Evolutionary conservation across 495 filamentous ascomycete species (phyloP), one percentile per base, ranked within the genome.

Genomic region (Usnea hakonensis): DNA sequence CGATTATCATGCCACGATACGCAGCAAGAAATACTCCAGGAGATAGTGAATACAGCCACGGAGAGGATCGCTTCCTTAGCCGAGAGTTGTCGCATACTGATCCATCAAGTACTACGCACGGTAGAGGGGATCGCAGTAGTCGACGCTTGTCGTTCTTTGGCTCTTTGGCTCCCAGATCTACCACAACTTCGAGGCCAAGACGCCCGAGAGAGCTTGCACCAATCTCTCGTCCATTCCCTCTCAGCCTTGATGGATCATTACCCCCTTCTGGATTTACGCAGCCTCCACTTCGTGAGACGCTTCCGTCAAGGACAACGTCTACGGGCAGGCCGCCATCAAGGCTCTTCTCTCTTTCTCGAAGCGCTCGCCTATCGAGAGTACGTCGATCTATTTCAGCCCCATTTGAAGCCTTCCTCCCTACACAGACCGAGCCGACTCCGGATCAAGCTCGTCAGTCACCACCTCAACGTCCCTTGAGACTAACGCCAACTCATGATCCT

Each of bases 51-150:
- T 76, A 83, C 64, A 76, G 77, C 40, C 71, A 76, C 32, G 78
- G 76, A 50, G 76, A 81, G 64, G 78, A 77, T 21, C 78, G 76
- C 65, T 76, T 77, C 58, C 74, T 83, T 70, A 74, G 81, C 56
- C 75, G 66, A 23, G 55, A 63, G 38, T 50, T 68, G 11, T 68
- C 66, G 46, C 52, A 64, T 17, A 57, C 55, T 23, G 55, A 56
- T 37, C 30, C 64, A 33, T 41, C 61, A 52, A 36, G 57, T 36
- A 32, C 46, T 21, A 36, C 7, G 13, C 38, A 50, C 17, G 37
- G 55, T 17, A 41, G 28, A 6, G 16, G 48, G 28, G 30, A 38
- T 23, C n/a, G 63, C 10, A 50, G 69, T 35, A 63, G 55, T 38
- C 65, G 58, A 58, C 60, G 62, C 17, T 54, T 59, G 23, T 63